phyloP scores from a whole-genome alignment of 2,329 filamentous ascomycete species.

The Colletotrichum brevisporum region DNA sequence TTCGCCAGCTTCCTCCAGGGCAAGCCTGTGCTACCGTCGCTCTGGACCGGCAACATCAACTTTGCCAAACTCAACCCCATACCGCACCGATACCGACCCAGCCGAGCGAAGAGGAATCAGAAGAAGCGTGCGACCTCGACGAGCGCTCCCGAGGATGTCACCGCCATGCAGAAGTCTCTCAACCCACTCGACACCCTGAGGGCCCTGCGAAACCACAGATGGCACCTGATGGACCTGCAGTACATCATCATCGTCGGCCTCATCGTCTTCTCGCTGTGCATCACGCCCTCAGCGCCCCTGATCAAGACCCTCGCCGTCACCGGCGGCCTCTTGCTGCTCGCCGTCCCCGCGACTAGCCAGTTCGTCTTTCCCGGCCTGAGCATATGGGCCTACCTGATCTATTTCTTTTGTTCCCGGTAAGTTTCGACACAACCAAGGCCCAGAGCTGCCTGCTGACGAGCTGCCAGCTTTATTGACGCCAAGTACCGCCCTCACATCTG shows the following conservation, averaged over 20 bases:
- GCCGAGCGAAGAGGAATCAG: constrained; percentile 55
- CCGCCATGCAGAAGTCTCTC: constrained; percentile 84
- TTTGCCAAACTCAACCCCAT: constrained; percentile 59
- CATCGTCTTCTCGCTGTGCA: constrained; percentile 84
- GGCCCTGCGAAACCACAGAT: constrained; percentile 82
- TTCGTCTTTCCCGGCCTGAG: constrained; percentile 91
- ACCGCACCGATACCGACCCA: constrained; percentile 56
- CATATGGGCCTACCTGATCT: constrained; percentile 87
- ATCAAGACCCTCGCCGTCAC: constrained; percentile 81
- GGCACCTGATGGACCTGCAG: constrained; percentile 87
- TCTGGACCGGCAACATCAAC: constrained; percentile 58
- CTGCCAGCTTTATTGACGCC: constrained; percentile 83
- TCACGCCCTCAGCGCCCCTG: constrained; percentile 85
- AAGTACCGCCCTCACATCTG: constrained; percentile 94
- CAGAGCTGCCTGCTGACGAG: constrained; percentile 14
- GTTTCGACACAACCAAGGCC: constrained; percentile 52
- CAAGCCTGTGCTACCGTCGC: constrained; percentile 56
- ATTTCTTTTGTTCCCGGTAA: constrained; percentile 95
- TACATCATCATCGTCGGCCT: constrained; percentile 82
- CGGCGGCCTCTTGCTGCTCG: constrained; percentile 76
- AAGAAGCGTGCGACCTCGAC: constrained; percentile 52
- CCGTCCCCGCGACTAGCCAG: constrained; percentile 88
- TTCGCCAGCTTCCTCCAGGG: constrained; percentile 53
- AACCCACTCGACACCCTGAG: constrained; percentile 84
- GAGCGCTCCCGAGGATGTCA: constrained; percentile 70